phyloP scores from a whole-genome alignment of 768 basidiomycete genomes.

The Cubamyces sp. region DNA sequence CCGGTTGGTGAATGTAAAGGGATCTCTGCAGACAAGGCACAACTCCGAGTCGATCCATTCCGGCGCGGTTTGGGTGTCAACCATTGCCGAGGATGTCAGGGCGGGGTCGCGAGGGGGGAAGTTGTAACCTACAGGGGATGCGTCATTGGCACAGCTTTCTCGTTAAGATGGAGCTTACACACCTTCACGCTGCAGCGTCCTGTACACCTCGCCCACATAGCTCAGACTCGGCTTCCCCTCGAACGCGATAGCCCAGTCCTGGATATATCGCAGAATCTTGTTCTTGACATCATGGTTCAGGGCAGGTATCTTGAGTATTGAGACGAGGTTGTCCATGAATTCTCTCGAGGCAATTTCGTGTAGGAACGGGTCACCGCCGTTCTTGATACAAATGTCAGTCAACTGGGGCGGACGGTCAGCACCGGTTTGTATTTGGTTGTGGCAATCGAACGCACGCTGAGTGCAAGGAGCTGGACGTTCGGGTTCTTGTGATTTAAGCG shows the following conservation, averaged over 20 bases:
- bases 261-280: conserved; percentile 76
- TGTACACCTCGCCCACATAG: conserved; percentile 84
- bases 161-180: conserved; percentile 30
- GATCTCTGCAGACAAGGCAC: conserved; percentile 87
- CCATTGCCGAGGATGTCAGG: conserved; percentile 78
- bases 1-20: conserved; percentile 94
- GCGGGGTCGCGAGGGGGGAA: conserved; percentile 83
- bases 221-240: conserved; percentile 74
- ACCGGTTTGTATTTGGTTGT: conserved; percentile 1
- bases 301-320: conserved; percentile 77
- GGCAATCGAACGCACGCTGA: conserved; percentile 60
- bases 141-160: background rate
- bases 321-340: conserved; percentile 92
- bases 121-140: conserved; percentile 59
- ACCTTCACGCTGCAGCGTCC: conserved; percentile 77
- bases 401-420: conserved; percentile 50
- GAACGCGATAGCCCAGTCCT: conserved; percentile 93
- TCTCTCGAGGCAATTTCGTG: conserved; percentile 84
- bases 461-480: conserved; percentile 88
- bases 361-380: conserved; percentile 92
- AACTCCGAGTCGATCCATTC: conserved; percentile 98
- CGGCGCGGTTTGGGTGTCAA: conserved; percentile 89
- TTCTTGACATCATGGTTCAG: conserved; percentile 85
- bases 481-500: conserved; percentile 94
- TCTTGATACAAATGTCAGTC: conserved; percentile 93